Evolutionary conservation across 2,329 filamentous ascomycete species (phyloP).

Genomic region (Bipolaris gigantea): DNA sequence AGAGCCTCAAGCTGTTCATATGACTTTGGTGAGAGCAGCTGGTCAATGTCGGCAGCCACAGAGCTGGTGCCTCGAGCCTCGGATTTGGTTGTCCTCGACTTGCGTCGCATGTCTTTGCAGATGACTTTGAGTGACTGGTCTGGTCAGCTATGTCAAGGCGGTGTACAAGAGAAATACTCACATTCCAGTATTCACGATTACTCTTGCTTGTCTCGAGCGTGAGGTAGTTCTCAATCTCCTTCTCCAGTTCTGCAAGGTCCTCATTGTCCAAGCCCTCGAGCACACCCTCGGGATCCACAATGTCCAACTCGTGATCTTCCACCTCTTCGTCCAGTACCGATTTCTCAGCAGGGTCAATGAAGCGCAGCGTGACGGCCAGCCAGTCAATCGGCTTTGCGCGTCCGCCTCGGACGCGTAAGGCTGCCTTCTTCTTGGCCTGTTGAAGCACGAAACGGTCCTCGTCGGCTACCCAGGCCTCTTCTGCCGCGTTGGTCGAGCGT

Average conservation of each 20-base stretch:
- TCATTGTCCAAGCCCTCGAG: constrained; percentile 70
- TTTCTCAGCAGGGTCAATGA: constrained; percentile 76
- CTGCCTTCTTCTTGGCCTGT: constrained; percentile 97
- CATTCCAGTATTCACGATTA: constrained; percentile 87
- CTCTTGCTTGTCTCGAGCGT: constrained; percentile 75
- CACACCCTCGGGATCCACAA: constrained; percentile 79
- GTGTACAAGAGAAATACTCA: constrained; percentile 37
- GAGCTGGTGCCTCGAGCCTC: constrained; percentile 78
- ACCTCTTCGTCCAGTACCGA: constrained; percentile 80
- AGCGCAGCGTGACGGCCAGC: constrained; percentile 85
- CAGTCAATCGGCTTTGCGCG: constrained; percentile 92
- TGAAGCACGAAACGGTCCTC: constrained; percentile 95
- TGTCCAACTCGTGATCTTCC: constrained; percentile 72
- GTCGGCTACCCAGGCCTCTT: constrained; percentile 77
- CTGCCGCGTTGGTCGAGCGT: constrained; percentile 51
- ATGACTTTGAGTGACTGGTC: constrained; percentile 76
- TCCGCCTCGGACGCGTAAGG: constrained; percentile 88
- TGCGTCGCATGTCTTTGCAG: constrained; percentile 73
- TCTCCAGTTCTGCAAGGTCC: constrained; percentile 74
- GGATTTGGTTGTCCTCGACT: constrained; percentile 60
- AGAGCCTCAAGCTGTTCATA: constrained; percentile 83
- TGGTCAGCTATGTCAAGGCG: constrained; percentile 26
- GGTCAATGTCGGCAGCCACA: constrained; percentile 85
- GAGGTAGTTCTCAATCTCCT: constrained; percentile 79
- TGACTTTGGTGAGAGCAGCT: constrained; percentile 80